Conservation (phyloP, 257 asterid species). For the Hygrophila difformis region DNA sequence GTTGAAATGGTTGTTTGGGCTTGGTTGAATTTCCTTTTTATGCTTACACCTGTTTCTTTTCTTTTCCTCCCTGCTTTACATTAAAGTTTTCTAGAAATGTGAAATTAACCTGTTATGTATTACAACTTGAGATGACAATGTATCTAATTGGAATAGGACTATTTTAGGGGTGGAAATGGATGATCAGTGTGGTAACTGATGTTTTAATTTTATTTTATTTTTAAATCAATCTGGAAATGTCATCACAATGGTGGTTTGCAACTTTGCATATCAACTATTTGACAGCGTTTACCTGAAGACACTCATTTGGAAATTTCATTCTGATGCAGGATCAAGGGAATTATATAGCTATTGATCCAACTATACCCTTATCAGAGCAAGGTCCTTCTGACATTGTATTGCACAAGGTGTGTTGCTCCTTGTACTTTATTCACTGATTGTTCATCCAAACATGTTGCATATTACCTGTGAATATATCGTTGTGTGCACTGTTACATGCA, state of each 20-base stretch:
- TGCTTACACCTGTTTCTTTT: not conserved
- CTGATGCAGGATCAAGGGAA: constrained; percentile 71
- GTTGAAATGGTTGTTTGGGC: too few relatives aligned
- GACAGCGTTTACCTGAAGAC: not conserved
- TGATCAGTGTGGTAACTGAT: not conserved
- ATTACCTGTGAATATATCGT: too few relatives aligned
- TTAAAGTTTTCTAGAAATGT: too few relatives aligned
- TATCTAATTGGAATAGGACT: not conserved
- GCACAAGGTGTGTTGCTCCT: constrained; percentile 64
- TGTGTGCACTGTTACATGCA: not conserved
- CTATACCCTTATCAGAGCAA: constrained; percentile 77
- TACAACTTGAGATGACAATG: constrained; percentile 1
- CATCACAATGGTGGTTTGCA: too few relatives aligned
- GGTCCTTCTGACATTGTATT: constrained; percentile 94
- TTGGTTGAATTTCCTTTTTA: too few relatives aligned
- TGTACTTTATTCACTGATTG: constrained; percentile 5
- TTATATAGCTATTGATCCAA: constrained; percentile 82
- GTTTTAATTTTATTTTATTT: too few relatives aligned
- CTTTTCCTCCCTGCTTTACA: not conserved
- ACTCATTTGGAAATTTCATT: not conserved
- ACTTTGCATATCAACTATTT: too few relatives aligned
- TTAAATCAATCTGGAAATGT: too few relatives aligned
- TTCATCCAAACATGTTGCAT: not conserved
- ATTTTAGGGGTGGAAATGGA: constrained; percentile 3
- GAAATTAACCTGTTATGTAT: too few relatives aligned